Percentiles rank a stretch among this genome's conserved stretches.
phyloP scores from a whole-genome alignment of 2,329 filamentous ascomycete species.

The Curvularia sp. region DNA sequence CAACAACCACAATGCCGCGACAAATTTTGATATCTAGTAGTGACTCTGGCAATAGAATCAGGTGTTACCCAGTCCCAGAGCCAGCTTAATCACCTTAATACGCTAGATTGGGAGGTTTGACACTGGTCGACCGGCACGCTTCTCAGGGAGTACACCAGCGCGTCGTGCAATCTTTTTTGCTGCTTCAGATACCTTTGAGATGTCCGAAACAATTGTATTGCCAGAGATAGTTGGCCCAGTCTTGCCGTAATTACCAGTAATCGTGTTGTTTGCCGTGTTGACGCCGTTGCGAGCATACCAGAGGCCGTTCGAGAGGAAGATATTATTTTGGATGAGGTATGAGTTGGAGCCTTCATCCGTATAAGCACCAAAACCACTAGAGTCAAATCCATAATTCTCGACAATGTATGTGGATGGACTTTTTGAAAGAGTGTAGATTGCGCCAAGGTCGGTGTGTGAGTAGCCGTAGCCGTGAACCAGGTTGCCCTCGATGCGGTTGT shows the following conservation, averaged over 20 bases:
- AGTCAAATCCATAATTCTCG: conserved; percentile 22
- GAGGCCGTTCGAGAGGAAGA: conserved; percentile 18
- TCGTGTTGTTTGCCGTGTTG: conserved; percentile 23
- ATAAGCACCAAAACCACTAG: conserved; percentile 21
- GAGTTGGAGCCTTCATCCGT: conserved; percentile 25
- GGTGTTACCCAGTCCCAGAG: background rate
- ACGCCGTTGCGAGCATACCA: conserved; percentile 23
- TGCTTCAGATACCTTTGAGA: conserved; percentile 10
- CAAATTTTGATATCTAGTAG: background rate
- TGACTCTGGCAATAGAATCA: background rate
- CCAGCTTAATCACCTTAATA: background rate
- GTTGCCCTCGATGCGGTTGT: conserved; percentile 21
- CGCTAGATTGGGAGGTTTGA: conserved; percentile 14
- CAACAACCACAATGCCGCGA: background rate
- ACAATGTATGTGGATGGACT: conserved; percentile 18
- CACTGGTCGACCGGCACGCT: conserved; percentile 17
- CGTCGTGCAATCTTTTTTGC: conserved; percentile 14
- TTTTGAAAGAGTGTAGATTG: conserved; percentile 24
- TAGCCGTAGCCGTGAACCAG: conserved; percentile 21
- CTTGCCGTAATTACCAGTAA: conserved; percentile 20
- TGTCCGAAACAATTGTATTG: conserved; percentile 16
- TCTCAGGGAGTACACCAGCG: conserved; percentile 17
- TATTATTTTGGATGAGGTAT: conserved; percentile 15
- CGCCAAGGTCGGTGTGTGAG: conserved; percentile 24
- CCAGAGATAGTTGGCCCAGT: conserved; percentile 11